phyloP scores from a whole-genome alignment of 805 yeast genomes.

The Lipomyces sp. region DNA sequence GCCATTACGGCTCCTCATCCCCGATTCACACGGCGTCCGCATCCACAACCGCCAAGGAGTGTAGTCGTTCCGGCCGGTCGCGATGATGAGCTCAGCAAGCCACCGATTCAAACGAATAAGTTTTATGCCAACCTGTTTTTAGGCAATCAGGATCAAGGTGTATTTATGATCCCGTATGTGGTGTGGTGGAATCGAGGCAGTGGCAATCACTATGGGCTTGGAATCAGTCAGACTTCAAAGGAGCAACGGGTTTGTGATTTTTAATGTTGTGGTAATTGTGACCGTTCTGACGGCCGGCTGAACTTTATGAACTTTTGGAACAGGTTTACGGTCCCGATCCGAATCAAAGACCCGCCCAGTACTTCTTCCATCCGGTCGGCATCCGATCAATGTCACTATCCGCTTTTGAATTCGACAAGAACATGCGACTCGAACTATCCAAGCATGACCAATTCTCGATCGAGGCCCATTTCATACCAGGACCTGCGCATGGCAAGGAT shows the following conservation, averaged over 20 bases:
- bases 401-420: slow-evolving; percentile 54
- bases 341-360: slow-evolving; percentile 48
- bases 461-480: slow-evolving; percentile 29
- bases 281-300: not conserved
- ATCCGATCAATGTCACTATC: slow-evolving; percentile 62
- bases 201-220: slow-evolving; percentile 58
- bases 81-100: slow-evolving; percentile 11
- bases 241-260: slow-evolving; percentile 50
- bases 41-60: slow-evolving; percentile 30
- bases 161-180: slow-evolving; percentile 72
- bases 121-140: slow-evolving; percentile 70
- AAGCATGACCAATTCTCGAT: slow-evolving; percentile 39
- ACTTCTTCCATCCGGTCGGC: slow-evolving; percentile 61
- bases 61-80: slow-evolving; percentile 11
- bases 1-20: slow-evolving; percentile 34
- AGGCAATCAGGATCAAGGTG: slow-evolving; percentile 58
- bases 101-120: slow-evolving; percentile 72
- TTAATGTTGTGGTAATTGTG: not conserved
- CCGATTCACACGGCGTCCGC: slow-evolving; percentile 25
- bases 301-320: not conserved
- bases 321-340: slow-evolving; percentile 51
- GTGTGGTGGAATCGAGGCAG: slow-evolving; percentile 57
- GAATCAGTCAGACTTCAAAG: slow-evolving; percentile 60
- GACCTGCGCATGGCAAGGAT: slow-evolving; percentile 23
- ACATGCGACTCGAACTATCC: slow-evolving; percentile 40